Base-by-base conservation (phyloP, 73 alveolate species). In the Durusdinium trenchii region DNA sequence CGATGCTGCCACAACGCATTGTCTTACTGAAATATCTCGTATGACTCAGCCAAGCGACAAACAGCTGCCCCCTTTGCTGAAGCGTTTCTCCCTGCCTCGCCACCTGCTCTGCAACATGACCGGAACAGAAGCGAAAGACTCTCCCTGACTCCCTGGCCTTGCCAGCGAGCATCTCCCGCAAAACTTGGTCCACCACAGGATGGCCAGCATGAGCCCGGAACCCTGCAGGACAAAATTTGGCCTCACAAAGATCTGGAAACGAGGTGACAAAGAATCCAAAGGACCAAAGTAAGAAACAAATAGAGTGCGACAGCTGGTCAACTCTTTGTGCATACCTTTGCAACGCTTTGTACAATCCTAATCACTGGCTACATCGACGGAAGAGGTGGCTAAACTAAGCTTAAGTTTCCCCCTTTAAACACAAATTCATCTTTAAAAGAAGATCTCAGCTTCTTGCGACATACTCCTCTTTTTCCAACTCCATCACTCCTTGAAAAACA, bases 51-150 rank as follows among this genome's bases (percentile, higher is more conserved):
- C 87, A 76, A 76, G 62, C 5, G 7, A 61, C 90, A 28, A 79
- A 79, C 26, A 79, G 90, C 90, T 32, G 90, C 32, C 12, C 90
- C n/a, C 48, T 79, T 67, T 79, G 90, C 90, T 48, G n/a, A 2
- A 35, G 69, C 28, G n/a, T 46, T 12, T 79, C 90, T 46, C 48
- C 45, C 9, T 26, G 90, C 35, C 45, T 79, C 46, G 90, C 42
- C 35, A 67, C 90, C 90, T 79, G 73, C 73, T 23, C n/a, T n/a
- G n/a, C n/a, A 60, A 60, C 73, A 60, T 60, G 73, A 60, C 69
- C 69, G 23, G 23, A 57, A 57, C 69, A 23, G 69, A 16, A 57
- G 69, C 69, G 23, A 12, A 12, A n/a, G n/a, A n/a, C n/a, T n/a
- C n/a, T n/a, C n/a, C n/a, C n/a, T n/a, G n/a, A n/a, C n/a, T n/a